Evolutionary conservation across 306 rosid genomes (phyloP).

Genomic region (Quercus wislizeni): DNA sequence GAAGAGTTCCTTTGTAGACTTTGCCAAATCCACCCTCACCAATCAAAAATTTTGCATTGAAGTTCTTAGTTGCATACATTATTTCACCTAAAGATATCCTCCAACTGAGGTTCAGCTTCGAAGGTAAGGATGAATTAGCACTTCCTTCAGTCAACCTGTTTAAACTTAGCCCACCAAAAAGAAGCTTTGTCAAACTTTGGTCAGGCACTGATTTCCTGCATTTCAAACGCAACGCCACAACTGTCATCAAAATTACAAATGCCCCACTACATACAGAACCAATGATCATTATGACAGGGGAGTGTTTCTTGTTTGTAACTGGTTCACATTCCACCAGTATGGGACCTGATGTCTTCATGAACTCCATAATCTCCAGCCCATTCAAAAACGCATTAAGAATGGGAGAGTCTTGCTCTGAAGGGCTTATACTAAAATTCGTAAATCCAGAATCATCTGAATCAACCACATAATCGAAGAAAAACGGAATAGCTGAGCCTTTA

Average conservation of each 20-base stretch:
- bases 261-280: conserved; percentile 32
- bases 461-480: conserved; percentile 32
- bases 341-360: neutral
- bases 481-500: neutral
- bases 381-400: conserved; percentile 21
- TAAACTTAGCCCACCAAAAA: conserved; percentile 24
- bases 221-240: conserved; percentile 21
- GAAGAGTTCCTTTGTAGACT: conserved; percentile 51
- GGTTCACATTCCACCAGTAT: neutral
- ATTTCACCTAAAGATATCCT: conserved; percentile 37
- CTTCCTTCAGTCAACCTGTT: conserved; percentile 22
- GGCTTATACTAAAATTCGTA: conserved; percentile 6
- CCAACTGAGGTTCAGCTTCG: conserved; percentile 33
- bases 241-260: conserved; percentile 9
- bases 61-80: conserved; percentile 36
- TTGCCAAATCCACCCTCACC: conserved; percentile 57
- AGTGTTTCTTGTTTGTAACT: neutral
- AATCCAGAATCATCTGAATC: conserved; percentile 22
- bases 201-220: conserved; percentile 8
- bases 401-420: rapidly evolving
- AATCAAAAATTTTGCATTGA: conserved; percentile 25
- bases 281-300: conserved; percentile 2
- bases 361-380: conserved; percentile 45
- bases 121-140: conserved; percentile 24
- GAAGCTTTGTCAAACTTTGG: conserved; percentile 9